Base-by-base conservation (phyloP, 768 basidiomycete species). In the Suillus spraguei region DNA sequence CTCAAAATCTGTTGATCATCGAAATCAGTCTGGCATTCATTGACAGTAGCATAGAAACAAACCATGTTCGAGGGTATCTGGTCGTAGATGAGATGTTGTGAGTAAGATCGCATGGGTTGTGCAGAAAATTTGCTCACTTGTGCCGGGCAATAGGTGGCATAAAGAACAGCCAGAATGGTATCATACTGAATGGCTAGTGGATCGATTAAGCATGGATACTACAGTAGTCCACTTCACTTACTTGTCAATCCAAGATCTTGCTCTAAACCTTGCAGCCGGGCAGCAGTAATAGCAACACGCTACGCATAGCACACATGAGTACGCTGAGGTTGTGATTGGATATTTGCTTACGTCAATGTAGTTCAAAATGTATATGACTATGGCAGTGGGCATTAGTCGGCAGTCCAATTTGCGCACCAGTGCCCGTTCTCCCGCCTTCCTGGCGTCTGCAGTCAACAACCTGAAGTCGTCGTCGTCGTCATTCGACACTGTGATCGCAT, bases 51-150 rank as follows among this genome's bases (percentile, higher is more conserved):
- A 54, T 1, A 20, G 59, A 10, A 47, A 69, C 77, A 20, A 64
- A 83, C 87, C 84, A 89, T 87, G 68, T 87, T 90, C 0, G 84
- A 87, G 1, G 88, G 88, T 60, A 89, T 82, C 66, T 89, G 5
- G 38, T 58, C 6, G 38, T 17, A 28, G 5, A 39, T 39, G 11
- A 6, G 9, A 20, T 58, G 6, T 53, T 16, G 10, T 58, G 10
- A 58, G 55, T 20, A 28, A 39, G 55, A 20, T 58, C 5, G 24
- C 16, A 39, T 28, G 10, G 17, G 11, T 20, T 28, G 24, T 58
- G 24, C 24, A 39, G 10, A 39, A 56, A 17, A 7, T 20, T 36
- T 11, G 22, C 55, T 58, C 6, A 58, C 55, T 58, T 58, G 87
- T 16, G 85, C 83, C 3, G 87, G 87, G 42, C 83, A 83, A 64